Evolutionary conservation across 2,329 filamentous ascomycete species (phyloP).

Genomic region (Scleromitrula shiraiana): DNA sequence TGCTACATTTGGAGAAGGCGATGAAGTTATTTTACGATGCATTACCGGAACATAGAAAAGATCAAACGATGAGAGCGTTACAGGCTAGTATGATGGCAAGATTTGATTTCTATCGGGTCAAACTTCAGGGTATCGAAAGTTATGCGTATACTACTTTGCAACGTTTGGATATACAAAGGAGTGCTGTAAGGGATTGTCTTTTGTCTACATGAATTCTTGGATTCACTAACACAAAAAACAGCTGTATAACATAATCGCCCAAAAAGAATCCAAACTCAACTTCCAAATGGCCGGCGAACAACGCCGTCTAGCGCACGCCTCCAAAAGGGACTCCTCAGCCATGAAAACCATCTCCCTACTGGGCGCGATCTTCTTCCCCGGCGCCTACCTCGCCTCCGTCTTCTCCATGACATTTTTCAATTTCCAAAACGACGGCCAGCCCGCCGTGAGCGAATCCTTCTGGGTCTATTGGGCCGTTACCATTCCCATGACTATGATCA

Average conservation of each 20-base stretch:
- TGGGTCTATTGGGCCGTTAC: conserved; percentile 59
- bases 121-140: conserved; percentile 53
- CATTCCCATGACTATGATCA: conserved; percentile 46
- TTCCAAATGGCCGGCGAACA: conserved; percentile 45
- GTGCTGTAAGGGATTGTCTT: conserved; percentile 40
- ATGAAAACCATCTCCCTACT: conserved; percentile 60
- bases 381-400: conserved; percentile 53
- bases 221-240: conserved; percentile 24
- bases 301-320: conserved; percentile 33
- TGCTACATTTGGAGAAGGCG: conserved; percentile 40
- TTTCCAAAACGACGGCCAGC: conserved; percentile 34
- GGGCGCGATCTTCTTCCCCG: conserved; percentile 55
- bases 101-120: conserved; percentile 52
- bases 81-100: conserved; percentile 46
- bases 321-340: conserved; percentile 38
- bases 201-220: not conserved
- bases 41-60: conserved; percentile 11
- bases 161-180: conserved; percentile 52
- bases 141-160: conserved; percentile 56
- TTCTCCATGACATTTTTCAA: conserved; percentile 63
- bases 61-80: conserved; percentile 33
- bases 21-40: conserved; percentile 31
- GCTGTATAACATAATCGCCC: conserved; percentile 60
- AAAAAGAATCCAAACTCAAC: conserved; percentile 56
- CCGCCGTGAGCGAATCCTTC: conserved; percentile 38